phyloP scores from a whole-genome alignment of 352 stramenopile species.

The Phytopythium aichiense region DNA sequence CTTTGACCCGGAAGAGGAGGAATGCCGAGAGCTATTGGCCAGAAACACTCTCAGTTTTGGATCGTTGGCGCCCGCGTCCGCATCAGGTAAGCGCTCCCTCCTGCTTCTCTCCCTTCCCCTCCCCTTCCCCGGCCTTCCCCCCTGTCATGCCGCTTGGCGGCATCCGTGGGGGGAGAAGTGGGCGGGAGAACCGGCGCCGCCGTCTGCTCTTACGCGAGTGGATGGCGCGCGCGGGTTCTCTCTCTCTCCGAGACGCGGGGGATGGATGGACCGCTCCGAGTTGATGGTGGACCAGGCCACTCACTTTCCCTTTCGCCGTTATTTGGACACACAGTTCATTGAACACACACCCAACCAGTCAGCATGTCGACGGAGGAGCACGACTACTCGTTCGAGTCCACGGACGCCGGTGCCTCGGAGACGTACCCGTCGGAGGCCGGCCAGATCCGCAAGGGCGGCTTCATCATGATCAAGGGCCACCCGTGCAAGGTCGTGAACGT shows the following conservation, averaged over 20 bases:
- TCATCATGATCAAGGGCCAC: conserved; percentile 99
- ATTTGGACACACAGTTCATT: background rate
- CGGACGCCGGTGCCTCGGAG: conserved; percentile 96
- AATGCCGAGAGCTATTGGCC: conserved; percentile 18
- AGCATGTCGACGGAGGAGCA: conserved; percentile 44
- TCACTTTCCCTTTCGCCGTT: conserved; percentile 6
- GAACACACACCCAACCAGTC: background rate
- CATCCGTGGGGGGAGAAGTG: background rate
- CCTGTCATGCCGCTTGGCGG: background rate
- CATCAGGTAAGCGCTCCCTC: conserved; percentile 30
- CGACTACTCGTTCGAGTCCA: conserved; percentile 90
- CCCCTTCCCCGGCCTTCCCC: background rate
- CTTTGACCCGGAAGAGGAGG: conserved; percentile 5
- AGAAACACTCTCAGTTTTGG: conserved; percentile 36
- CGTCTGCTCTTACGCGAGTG: background rate
- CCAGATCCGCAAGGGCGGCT: conserved; percentile 99
- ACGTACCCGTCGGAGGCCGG: conserved; percentile 98
- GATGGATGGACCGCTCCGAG: background rate
- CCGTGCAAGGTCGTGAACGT: conserved; percentile 98
- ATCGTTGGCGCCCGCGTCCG: conserved; percentile 38
- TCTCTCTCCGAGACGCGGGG: background rate
- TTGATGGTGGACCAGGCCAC: background rate
- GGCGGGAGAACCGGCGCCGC: background rate
- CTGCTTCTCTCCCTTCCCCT: background rate
- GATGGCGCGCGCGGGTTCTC: background rate